These are phyloP conservation scores for Styphnolobium japonicum DNA, from an alignment of 306 rosid species.

Conservation along the genomic window DNA sequence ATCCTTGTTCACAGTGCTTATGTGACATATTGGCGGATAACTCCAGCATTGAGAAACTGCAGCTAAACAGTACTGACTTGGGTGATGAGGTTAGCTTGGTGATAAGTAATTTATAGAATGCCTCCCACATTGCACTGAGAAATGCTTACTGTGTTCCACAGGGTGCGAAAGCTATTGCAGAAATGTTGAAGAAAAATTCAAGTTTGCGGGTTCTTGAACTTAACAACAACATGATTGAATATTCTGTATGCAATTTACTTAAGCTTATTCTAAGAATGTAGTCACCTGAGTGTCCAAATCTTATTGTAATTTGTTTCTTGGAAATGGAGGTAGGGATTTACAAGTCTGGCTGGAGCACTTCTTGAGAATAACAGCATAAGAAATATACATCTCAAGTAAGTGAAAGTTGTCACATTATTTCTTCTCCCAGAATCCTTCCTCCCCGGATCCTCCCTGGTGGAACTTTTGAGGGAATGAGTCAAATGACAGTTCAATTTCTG, in stretches of 20 bases:
- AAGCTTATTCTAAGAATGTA: conserved; percentile 19
- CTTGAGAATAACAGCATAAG: conserved; percentile 72
- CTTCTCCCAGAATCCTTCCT: not conserved
- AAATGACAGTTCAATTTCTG: not conserved
- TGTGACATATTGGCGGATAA: conserved; percentile 72
- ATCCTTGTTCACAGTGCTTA: conserved; percentile 62
- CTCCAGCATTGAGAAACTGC: conserved; percentile 80
- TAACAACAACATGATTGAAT: conserved; percentile 90
- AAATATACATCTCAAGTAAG: conserved; percentile 86
- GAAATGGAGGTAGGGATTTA: conserved; percentile 87
- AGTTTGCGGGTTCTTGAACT: conserved; percentile 79
- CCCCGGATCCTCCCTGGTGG: not conserved
- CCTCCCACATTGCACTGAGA: conserved; percentile 22
- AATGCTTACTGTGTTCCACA: conserved; percentile 35
- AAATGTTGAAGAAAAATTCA: conserved; percentile 85
- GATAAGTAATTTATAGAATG: conserved; percentile 1
- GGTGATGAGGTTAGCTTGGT: conserved; percentile 89
- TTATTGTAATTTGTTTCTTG: conserved; percentile 32
- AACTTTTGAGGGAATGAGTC: conserved; percentile 1
- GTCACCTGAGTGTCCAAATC: conserved; percentile 20
- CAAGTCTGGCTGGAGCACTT: conserved; percentile 95
- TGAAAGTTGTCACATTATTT: conserved; percentile 3
- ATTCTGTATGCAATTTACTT: conserved; percentile 69
- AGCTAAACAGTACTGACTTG: conserved; percentile 83
- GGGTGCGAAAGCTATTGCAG: conserved; percentile 94